These are phyloP conservation scores for Xylariaceae sp. DNA, from an alignment of 2,329 filamentous ascomycete genomes.

Conservation along the genomic window DNA sequence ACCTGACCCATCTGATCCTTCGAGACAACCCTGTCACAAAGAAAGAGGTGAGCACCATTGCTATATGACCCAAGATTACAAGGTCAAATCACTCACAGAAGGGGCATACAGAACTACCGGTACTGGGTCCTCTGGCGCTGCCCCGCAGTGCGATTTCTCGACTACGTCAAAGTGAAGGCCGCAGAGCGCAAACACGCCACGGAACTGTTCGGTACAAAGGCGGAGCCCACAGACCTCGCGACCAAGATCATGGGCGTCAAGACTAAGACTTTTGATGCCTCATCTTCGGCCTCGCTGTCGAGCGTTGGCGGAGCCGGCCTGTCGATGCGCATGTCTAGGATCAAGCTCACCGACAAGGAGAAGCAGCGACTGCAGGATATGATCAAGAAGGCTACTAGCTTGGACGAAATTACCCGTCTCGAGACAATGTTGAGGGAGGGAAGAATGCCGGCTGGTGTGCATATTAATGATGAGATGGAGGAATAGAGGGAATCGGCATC, in stretches of 20 bases:
- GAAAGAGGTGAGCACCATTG: constrained; percentile 71
- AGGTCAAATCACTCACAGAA: neutral
- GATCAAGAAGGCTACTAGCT: constrained; percentile 81
- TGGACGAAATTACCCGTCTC: constrained; percentile 84
- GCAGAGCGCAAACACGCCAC: constrained; percentile 71
- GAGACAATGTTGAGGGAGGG: constrained; percentile 94
- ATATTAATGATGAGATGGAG: constrained; percentile 57
- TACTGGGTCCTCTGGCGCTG: constrained; percentile 87
- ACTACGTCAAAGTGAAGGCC: constrained; percentile 88
- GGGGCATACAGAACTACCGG: constrained; percentile 69
- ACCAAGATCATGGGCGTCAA: constrained; percentile 81
- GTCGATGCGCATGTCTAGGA: constrained; percentile 64
- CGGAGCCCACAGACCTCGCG: constrained; percentile 77
- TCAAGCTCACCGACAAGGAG: constrained; percentile 85
- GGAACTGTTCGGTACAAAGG: constrained; percentile 77
- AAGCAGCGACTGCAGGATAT: constrained; percentile 78
- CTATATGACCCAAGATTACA: neutral
- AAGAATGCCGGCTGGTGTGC: constrained; percentile 68
- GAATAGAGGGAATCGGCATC: constrained; percentile 39
- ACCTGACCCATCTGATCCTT: constrained; percentile 75
- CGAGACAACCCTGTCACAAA: constrained; percentile 85
- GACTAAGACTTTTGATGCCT: constrained; percentile 67
- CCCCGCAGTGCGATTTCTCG: constrained; percentile 81
- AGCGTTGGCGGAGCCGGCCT: constrained; percentile 40
- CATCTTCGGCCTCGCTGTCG: constrained; percentile 29